These are phyloP conservation scores for Pestalotiopsis sp. DNA, from an alignment of 2,329 filamentous ascomycete genomes.

Conservation along the genomic window DNA sequence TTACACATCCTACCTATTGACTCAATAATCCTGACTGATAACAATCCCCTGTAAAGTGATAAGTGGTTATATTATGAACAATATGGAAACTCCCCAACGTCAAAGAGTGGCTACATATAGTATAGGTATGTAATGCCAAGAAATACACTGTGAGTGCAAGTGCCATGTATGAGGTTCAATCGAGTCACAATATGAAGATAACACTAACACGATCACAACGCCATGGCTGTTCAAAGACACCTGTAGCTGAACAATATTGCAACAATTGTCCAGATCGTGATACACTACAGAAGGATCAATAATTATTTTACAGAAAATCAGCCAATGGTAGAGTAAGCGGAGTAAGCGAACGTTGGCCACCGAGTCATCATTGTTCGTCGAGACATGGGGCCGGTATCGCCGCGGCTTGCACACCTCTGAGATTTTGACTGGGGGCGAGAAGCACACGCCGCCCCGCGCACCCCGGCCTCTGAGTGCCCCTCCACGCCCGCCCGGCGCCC, in stretches of 20 bases:
- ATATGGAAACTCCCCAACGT: too few relatives aligned
- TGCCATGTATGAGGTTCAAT: too few relatives aligned
- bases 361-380: neutral
- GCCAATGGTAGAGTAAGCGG: slow-evolving; percentile 4
- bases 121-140: too few relatives aligned
- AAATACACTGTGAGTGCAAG: too few relatives aligned
- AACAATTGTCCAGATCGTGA: neutral
- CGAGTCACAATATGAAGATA: too few relatives aligned
- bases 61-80: too few relatives aligned
- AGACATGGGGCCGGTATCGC: slow-evolving; percentile 4
- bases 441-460: neutral
- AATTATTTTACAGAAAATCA: too few relatives aligned
- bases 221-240: neutral
- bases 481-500: neutral
- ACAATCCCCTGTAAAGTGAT: too few relatives aligned
- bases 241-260: neutral
- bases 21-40: too few relatives aligned
- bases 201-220: too few relatives aligned
- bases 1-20: neutral
- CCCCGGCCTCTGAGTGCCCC: neutral
- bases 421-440: neutral
- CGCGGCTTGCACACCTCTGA: neutral
- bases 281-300: neutral
- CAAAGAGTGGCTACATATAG: too few relatives aligned
- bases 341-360: neutral